Evolutionary conservation across 257 asterid species (phyloP), one percentile per base, ranked within the genome.

Genomic region (Fraxinus quadrangulata): DNA sequence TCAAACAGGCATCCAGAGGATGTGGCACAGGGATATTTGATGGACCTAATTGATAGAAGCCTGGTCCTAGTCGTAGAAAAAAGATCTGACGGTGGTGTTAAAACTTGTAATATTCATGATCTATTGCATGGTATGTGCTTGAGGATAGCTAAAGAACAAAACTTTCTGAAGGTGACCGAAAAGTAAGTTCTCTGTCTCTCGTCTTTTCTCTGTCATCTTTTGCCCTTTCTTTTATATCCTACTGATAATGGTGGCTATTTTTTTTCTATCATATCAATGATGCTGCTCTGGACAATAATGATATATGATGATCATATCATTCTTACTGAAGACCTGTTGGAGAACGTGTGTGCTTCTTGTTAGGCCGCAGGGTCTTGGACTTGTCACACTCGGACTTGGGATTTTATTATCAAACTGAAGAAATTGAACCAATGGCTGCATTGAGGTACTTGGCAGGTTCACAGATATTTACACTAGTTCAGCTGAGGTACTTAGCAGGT

Each of bases 401-500:
- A 39, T 39, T 8, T 39, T 39, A 39, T 39, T 39, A 39, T 39
- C 45, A 39, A 39, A 39, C 45, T 39, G 45, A 39, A 39, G 45
- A 39, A 11, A 39, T 39, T 39, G 45, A 39, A 39, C 45, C 45
- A 39, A 39, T 39, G 45, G 12, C 45, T 39, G 45, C 45, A 39
- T 8, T 39, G 45, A 39, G 45, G 13, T 39, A 39, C 13, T 39
- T 39, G 45, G 45, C 45, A 39, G 45, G 45, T 39, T 39, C 12
- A 39, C 45, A 9, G 45, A 39, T 9, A 39, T 39, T 39, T 66
- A 73, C 59, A 21, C 12, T 74, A 40, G 34, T 67, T 79, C 69
- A 74, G 17, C 47, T 79, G 82, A 73, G 82, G 78, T 69, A 79
- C 61, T 73, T 79, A 61, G 82, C 65, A 73, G 75, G 67, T 33